Evolutionary conservation across 257 asterid genomes (phyloP), one percentile per base, ranked within the genome.

Genomic region (Schizonepeta tenuifolia): DNA sequence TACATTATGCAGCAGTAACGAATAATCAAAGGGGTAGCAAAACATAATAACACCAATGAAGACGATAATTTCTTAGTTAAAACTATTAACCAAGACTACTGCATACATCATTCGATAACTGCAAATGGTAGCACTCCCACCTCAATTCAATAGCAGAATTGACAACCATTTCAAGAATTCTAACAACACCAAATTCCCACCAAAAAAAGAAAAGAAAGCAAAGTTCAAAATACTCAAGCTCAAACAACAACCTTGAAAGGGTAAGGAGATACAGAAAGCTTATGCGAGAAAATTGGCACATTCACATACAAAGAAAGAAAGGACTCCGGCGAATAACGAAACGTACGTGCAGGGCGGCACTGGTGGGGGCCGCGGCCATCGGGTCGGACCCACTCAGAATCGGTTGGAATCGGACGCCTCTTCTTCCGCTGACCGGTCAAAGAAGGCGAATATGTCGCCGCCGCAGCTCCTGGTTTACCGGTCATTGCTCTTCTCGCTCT

Each of bases 331-430:
- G 51, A 64, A 64, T 11, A 26, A 51, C n/a, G 35, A 61, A 11
- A 80, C 84, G 31, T 64, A 93, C 98, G 90, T 63, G 99, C 97
- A 70, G 92, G 97, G 77, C 99, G 95, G 81, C 99, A 95, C 78
- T 89, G 89, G 80, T 88, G 97, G 82, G 78, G 79, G 81, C 81
- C 67, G 50, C 99, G 97, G 69, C 90, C 95, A 31, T 95, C 98
- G 33, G 96, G 87, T 63, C 99, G 91, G 73, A 84, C 87, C 95
- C 89, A 90, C 69, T 87, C 90, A 57, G 89, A 77, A 59, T 79
- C 92, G 41, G 83, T 14, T 6, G 51, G 35, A 56, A 71, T 38
- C 64, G 84, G 76, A 51, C 80, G 75, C 50, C 71, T 88, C 76
- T 81, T 88, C 86, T 73, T 85, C 65, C 62, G 75, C 38, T 75